Base-by-base conservation (phyloP, 768 basidiomycete species). In the Russula lepida region DNA sequence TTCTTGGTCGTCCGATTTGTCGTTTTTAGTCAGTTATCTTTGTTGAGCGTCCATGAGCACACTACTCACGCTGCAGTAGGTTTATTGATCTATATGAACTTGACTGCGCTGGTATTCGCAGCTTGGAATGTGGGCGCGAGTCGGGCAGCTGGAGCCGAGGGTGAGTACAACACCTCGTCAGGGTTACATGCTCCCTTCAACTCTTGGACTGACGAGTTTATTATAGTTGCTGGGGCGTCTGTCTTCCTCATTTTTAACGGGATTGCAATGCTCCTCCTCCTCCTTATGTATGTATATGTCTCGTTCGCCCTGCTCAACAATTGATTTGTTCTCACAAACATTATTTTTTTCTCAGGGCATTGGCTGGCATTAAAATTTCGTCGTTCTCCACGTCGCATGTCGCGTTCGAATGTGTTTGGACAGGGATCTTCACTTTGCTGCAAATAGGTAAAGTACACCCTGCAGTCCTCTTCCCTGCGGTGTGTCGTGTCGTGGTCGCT, bases 1-100 rank as follows among this genome's bases (percentile, higher is more conserved):
- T 84, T 88, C 69, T 70, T 86, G 53, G 69, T 83, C 59, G 68
- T 79, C 59, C 82, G 86, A 58, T 77, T 80, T 27, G 76, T 84
- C 41, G 70, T 81, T 56, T 80, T 86, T 62, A 55, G 78, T 60
- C 13, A 60, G 86, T 86, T 47, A 4, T 51, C 13, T 27, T 13
- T 28, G 25, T 35, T 21, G 27, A 15, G 21, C 44, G 6, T 35
- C 30, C 9, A 19, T 33, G n/a, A 13, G 23, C 13, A 49, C 37
- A n/a, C 15, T n/a, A 49, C 37, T 41, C 7, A 32, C 37, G n/a
- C 9, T 12, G 6, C 5, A 5, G 19, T 33, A 60, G 39, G 64
- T 74, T 11, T 81, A 78, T 63, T 71, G 84, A 44, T 82, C 78
- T 65, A 59, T 82, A 46, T 74, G 27, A 58, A 41, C n/a, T 51